These are phyloP conservation scores for Russula lepida DNA, from an alignment of 768 basidiomycete species.

Conservation along the genomic window DNA sequence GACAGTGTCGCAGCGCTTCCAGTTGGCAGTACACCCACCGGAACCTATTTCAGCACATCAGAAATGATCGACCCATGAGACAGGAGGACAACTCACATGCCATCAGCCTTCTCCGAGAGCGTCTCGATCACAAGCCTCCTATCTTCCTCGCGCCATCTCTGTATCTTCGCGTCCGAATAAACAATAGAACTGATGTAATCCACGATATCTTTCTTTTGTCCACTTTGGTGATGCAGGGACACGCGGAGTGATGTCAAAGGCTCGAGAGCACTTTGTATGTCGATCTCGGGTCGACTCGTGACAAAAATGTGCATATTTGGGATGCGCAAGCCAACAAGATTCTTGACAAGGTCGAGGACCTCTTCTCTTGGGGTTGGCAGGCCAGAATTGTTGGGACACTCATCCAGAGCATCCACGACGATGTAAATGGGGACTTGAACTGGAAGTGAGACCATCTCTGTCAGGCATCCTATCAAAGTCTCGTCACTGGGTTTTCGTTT, in stretches of 20 bases:
- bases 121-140: background rate
- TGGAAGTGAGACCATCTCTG: background rate
- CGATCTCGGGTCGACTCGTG: background rate
- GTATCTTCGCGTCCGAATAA: background rate
- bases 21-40: background rate
- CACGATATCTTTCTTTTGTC: conserved; percentile 2
- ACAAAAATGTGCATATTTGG: background rate
- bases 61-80: no score
- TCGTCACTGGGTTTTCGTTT: background rate
- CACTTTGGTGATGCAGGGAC: background rate
- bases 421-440: background rate
- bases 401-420: background rate
- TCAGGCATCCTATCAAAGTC: background rate
- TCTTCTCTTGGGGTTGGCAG: background rate
- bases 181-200: background rate
- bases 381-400: background rate
- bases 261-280: background rate
- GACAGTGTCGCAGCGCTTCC: background rate
- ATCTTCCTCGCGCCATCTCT: conserved; percentile 10
- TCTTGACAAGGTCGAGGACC: background rate
- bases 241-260: background rate
- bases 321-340: background rate
- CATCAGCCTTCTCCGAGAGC: background rate
- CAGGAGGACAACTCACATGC: background rate
- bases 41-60: background rate